A percentile compares a stretch with the other conserved stretches of the same genome.
Conservation (phyloP, 495 filamentous ascomycete genomes). For the Trichoderma orchidacearum region DNA sequence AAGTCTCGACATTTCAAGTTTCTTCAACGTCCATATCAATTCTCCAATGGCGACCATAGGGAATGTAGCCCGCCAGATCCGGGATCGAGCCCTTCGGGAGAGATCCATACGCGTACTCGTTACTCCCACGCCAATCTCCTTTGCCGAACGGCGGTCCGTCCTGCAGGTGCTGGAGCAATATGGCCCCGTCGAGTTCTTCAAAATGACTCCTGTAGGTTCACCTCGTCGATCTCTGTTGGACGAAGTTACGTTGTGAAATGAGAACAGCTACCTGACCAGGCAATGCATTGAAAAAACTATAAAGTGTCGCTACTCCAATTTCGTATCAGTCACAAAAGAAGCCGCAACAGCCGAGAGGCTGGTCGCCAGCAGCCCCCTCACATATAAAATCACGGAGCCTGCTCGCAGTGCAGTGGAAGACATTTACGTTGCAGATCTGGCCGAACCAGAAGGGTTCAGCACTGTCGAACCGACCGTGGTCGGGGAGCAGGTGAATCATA, state of each 20-base stretch:
- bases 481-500: background rate
- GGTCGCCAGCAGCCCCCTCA: background rate
- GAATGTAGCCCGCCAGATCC: background rate
- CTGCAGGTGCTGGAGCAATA: slow-evolving; percentile 58
- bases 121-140: slow-evolving; percentile 15
- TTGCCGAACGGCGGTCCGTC: slow-evolving; percentile 61
- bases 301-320: background rate
- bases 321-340: background rate
- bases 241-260: too few species aligned
- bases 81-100: background rate
- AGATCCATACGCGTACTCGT: background rate
- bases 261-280: background rate
- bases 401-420: background rate
- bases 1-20: background rate
- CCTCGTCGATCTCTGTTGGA: too few species aligned
- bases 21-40: background rate
- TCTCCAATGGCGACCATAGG: background rate
- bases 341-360: background rate
- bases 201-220: slow-evolving; percentile 51
- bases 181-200: slow-evolving; percentile 66
- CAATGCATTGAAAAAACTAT: background rate
- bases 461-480: background rate
- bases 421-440: background rate
- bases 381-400: background rate
- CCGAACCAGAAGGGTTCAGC: background rate